These are phyloP conservation scores for Pilasporangium apinafurcum DNA, from an alignment of 352 stramenopile species.

Conservation along the genomic window DNA sequence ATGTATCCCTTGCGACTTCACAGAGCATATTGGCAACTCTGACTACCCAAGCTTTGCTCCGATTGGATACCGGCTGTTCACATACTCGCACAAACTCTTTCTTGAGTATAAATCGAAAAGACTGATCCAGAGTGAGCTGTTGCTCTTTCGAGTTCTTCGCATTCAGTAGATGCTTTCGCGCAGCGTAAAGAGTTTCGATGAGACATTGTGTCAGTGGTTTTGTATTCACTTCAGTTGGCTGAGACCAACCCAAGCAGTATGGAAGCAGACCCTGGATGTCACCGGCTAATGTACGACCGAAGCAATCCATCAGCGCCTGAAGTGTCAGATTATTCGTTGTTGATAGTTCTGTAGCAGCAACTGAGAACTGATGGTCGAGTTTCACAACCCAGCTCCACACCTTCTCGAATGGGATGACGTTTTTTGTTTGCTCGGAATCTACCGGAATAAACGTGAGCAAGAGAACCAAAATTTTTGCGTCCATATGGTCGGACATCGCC, in stretches of 20 bases:
- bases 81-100: slow-evolving; percentile 56
- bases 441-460: slow-evolving; percentile 40
- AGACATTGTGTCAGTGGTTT: slow-evolving; percentile 44
- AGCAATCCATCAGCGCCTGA: slow-evolving; percentile 22
- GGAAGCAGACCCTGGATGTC: slow-evolving; percentile 37
- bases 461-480: slow-evolving; percentile 57
- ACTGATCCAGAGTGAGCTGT: slow-evolving; percentile 29
- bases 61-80: slow-evolving; percentile 12
- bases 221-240: slow-evolving; percentile 35
- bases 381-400: slow-evolving; percentile 33
- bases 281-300: slow-evolving; percentile 33
- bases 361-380: slow-evolving; percentile 52
- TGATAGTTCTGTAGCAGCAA: slow-evolving; percentile 7
- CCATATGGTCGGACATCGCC: slow-evolving; percentile 15
- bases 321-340: slow-evolving; percentile 7
- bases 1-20: slow-evolving; percentile 25
- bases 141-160: slow-evolving; percentile 37
- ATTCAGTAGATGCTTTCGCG: slow-evolving; percentile 17
- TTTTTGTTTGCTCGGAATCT: slow-evolving; percentile 1
- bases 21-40: slow-evolving; percentile 46
- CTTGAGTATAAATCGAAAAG: slow-evolving; percentile 51
- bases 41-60: slow-evolving; percentile 12
- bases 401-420: slow-evolving; percentile 18
- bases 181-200: slow-evolving; percentile 45
- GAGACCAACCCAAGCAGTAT: slow-evolving; percentile 58